Evolutionary conservation across 2,329 filamentous ascomycete species (phyloP), one percentile per base, ranked within the genome.

Genomic region (Arachnomyces sp.): DNA sequence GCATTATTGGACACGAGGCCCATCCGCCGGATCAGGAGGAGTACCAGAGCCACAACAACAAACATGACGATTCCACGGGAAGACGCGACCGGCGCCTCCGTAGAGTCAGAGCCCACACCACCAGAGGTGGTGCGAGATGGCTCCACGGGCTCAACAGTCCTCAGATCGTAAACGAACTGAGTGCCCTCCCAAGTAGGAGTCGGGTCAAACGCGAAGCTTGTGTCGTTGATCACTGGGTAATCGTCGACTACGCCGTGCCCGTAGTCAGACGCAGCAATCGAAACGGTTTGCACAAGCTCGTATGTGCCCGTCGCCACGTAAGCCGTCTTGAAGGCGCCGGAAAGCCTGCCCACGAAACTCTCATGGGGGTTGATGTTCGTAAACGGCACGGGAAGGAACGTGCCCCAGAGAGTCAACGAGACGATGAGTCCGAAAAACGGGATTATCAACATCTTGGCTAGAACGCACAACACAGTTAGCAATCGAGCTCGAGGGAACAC

Each of bases 321-420:
- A 9, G 46, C 46, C 31, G 43, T 34, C 34, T 34, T 40, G 25
- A 51, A 38, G 9, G 51, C 39, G 38, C 44, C 43, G 33, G 36
- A 37, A 14, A 52, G 34, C 31, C 48, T 45, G 28, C 33, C 39
- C 33, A 47, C 13, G 44, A 52, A 49, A 11, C 40, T 32, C 32
- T 53, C 46, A 12, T 43, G 35, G 30, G 51, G 51, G 34, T 39
- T 34, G 33, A 47, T 49, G 28, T 50, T 31, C 12, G 51, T 49
- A 9, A 38, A 40, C 9, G 51, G 51, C 18, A 53, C 44, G 7
- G 46, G 48, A 33, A 48, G 36, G 33, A 51, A 48, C 16, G 49
- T 40, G 21, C 54, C 51, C 51, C 51, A 54, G 18, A 57, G 42
- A 35, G 51, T 44, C 30, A 58, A 28, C 31, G 47, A 31, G 32